These are phyloP conservation scores for Cetradonia linearis DNA, from an alignment of 495 filamentous ascomycete genomes.

Conservation along the genomic window DNA sequence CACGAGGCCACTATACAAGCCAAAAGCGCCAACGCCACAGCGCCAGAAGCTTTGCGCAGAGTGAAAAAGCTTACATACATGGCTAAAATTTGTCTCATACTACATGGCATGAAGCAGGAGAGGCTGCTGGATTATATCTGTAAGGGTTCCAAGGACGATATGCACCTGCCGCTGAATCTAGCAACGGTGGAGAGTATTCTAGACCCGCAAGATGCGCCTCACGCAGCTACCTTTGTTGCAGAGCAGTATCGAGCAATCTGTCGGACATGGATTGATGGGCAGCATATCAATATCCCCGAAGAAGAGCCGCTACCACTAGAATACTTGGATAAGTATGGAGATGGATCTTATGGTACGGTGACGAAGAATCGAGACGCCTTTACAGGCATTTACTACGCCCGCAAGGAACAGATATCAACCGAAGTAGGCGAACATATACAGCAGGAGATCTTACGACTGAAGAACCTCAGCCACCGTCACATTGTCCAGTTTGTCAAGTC, in stretches of 20 bases:
- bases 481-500: slow-evolving; percentile 19
- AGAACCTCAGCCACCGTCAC: slow-evolving; percentile 14
- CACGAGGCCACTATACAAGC: background rate
- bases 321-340: background rate
- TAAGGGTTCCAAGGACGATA: background rate
- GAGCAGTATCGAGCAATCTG: slow-evolving; percentile 15
- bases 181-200: slow-evolving; percentile 7
- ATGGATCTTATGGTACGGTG: slow-evolving; percentile 14
- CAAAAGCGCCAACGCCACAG: background rate
- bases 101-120: slow-evolving; percentile 10
- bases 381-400: slow-evolving; percentile 3
- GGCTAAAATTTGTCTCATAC: slow-evolving; percentile 10
- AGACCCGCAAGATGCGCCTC: background rate
- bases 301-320: slow-evolving; percentile 17
- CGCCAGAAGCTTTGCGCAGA: background rate
- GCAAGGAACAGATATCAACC: background rate
- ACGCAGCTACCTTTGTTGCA: slow-evolving; percentile 2
- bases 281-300: slow-evolving; percentile 10
- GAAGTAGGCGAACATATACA: slow-evolving; percentile 8
- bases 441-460: slow-evolving; percentile 10
- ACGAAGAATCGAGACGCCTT: background rate
- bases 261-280: slow-evolving; percentile 6
- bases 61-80: slow-evolving; percentile 1
- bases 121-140: slow-evolving; percentile 15
- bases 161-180: background rate